Conservation (phyloP, 2,329 filamentous ascomycete species). For the Colletotrichum cuscutae region DNA sequence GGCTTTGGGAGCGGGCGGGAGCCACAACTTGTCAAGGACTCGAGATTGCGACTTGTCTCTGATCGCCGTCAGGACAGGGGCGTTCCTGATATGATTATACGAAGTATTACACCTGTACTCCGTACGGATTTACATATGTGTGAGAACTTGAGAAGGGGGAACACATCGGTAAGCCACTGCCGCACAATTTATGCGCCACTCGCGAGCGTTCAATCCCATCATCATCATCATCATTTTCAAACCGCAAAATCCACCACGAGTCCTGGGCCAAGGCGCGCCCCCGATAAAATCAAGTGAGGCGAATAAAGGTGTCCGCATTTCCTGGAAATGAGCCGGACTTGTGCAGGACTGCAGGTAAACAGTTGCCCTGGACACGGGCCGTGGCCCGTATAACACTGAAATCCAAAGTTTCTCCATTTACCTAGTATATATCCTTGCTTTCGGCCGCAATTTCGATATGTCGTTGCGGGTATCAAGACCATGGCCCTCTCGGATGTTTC, state of each 20-base stretch:
- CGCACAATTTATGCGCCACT: not conserved
- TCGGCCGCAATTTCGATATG: not conserved
- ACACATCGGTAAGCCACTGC: not conserved
- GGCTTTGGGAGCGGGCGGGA: constrained; percentile 1
- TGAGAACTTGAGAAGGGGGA: not conserved
- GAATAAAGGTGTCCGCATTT: not conserved
- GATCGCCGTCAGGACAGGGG: constrained; percentile 31
- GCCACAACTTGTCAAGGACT: constrained; percentile 14
- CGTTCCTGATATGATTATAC: not conserved
- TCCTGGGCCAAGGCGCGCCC: not conserved
- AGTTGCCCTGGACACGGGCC: not conserved
- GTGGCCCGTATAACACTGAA: too few species aligned
- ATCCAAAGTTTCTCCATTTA: not conserved
- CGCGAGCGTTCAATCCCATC: not conserved
- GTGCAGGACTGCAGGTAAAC: not conserved
- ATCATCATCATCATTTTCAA: not conserved
- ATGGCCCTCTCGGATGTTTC: not conserved
- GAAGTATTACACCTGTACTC: too few species aligned
- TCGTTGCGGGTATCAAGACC: not conserved
- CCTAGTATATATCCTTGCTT: not conserved
- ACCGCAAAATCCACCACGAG: not conserved
- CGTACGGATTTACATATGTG: too few species aligned
- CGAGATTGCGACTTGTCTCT: constrained; percentile 31
- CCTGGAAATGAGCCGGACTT: constrained; percentile 14
- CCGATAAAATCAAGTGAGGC: not conserved